Evolutionary conservation across 371 early-diverging fungal genomes (phyloP).

Genomic region (Lichtheimia ornata): DNA sequence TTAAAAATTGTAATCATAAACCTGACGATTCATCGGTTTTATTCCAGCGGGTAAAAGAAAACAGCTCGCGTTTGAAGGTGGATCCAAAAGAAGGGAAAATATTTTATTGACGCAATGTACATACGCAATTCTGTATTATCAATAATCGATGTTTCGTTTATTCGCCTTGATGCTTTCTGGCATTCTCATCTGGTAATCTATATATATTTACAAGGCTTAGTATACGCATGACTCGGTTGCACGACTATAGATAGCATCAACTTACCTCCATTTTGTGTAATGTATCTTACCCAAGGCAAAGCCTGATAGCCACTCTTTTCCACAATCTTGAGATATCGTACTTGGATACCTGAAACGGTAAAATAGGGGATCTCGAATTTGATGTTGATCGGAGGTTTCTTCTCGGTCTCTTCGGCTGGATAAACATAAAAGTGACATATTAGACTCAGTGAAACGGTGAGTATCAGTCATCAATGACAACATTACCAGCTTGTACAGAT

Average conservation of each 20-base stretch:
- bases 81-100: no score
- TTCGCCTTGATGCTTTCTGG: conserved; percentile 67
- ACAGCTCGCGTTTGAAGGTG: no score
- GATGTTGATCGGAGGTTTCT: conserved; percentile 95
- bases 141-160: conserved; percentile 33
- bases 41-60: no score
- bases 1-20: no score
- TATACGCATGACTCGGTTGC: no score
- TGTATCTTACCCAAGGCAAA: conserved; percentile 98
- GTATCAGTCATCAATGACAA: no score
- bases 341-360: conserved; percentile 97
- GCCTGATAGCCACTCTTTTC: conserved; percentile 98
- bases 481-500: conserved; percentile 83
- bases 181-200: conserved; percentile 77
- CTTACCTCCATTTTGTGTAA: conserved; percentile 94
- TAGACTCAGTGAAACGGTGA: no score
- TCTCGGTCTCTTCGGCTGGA: conserved; percentile 86
- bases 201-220: no score
- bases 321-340: conserved; percentile 97
- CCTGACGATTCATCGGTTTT: no score
- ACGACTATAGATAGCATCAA: neutral
- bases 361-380: conserved; percentile 99
- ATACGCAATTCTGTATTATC: neutral
- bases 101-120: no score
- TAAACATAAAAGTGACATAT: neutral